A percentile compares a stretch with the other conserved stretches of the same genome.
Conservation (phyloP, 2,329 filamentous ascomycete species). For the Penicillium sp. region DNA sequence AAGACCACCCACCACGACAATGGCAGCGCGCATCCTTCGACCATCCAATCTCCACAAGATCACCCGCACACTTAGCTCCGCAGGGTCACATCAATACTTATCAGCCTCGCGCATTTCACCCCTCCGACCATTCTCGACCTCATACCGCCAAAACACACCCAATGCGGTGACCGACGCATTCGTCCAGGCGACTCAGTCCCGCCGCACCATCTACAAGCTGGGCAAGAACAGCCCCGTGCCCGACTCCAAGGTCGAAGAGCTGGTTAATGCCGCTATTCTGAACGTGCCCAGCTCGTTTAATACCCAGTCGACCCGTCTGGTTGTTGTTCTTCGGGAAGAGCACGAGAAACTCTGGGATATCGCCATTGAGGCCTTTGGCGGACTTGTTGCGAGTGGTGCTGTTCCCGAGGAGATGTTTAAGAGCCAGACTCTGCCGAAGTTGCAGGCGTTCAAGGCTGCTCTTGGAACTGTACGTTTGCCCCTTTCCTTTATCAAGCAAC, state of each 20-base stretch:
- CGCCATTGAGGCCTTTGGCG: conserved; percentile 59
- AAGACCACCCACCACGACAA: background rate
- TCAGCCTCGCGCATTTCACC: background rate
- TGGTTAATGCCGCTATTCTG: conserved; percentile 51
- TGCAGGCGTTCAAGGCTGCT: conserved; percentile 61
- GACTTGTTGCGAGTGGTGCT: conserved; percentile 57
- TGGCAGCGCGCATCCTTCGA: conserved; percentile 15
- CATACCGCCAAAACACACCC: background rate
- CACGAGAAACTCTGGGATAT: conserved; percentile 87
- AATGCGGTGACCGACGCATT: conserved; percentile 24
- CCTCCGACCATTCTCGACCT: conserved; percentile 23
- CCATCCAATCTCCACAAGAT: conserved; percentile 13
- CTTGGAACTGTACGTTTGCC: conserved; percentile 66
- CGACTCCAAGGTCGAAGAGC: conserved; percentile 35
- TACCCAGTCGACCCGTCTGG: conserved; percentile 72
- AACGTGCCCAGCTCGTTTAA: conserved; percentile 82
- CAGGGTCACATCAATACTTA: background rate
- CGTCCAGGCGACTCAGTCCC: conserved; percentile 31
- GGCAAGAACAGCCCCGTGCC: conserved; percentile 33
- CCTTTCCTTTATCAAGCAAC: background rate
- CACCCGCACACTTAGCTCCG: conserved; percentile 11
- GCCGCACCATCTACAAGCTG: conserved; percentile 38
- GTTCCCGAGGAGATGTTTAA: conserved; percentile 54
- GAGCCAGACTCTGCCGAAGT: conserved; percentile 41
- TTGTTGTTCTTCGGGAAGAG: conserved; percentile 74